Base-by-base conservation (phyloP, 78 protist species). In the Tieghemostelium lacteum region DNA sequence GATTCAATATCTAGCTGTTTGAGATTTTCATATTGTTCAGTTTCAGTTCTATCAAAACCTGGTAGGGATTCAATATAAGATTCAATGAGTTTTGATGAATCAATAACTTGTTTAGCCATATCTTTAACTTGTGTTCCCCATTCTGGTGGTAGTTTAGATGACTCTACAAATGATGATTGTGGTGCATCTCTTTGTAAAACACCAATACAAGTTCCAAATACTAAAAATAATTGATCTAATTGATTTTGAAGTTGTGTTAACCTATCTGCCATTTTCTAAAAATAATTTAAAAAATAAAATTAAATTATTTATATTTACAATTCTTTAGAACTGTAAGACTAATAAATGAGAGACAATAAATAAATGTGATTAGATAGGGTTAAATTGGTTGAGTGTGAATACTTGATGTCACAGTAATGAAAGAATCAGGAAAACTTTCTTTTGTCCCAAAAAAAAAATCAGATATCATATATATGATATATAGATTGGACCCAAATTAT, bases 131-230 rank as follows among this genome's bases (percentile, higher is more conserved):
- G 70, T 34, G n/a, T 42, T n/a, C 34, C 22, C 63, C 74, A 57
- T 7, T 72, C 52, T 5, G 6, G 34, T 20, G 57, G 3, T 0
- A 28, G 6, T 22, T 14, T 22, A 2, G 3, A 2, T 26, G 5
- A 36, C 17, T 0, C 55, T n/a, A 22, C 14, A 34, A 80, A 80
- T n/a, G 77, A 28, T 22, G 76, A 65, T 6, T 72, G 77, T 12
- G 88, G 88, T 1, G 88, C 88, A 80, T 80, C 88, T 39, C 88
- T 57, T 67, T 80, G 88, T 19, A 80, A 54, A 26, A 80, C 88
- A 66, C 88, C 88, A 55, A 80, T 80, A 40, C 74, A 80, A 33
- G 88, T 80, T 7, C 88, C 88, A 67, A 80, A 80, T 28, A 80
- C 76, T 3, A 55, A 57, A 37, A 67, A 66, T 40, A 80, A 37